Conservation (phyloP, 2,329 filamentous ascomycete species). For the Epichloe coenophiala region DNA sequence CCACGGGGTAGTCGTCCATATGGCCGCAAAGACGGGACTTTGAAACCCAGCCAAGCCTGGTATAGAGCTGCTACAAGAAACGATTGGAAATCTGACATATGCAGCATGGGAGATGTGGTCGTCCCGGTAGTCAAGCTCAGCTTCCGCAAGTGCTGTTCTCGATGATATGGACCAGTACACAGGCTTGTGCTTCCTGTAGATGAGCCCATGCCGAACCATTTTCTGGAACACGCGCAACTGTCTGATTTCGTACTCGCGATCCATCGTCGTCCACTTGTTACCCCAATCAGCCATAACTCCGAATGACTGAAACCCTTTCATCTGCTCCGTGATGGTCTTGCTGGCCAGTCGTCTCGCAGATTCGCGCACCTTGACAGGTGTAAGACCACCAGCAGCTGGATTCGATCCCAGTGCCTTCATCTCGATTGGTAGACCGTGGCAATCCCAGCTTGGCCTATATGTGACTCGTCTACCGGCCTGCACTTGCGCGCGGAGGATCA, state of each 20-base stretch:
- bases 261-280: constrained; percentile 66
- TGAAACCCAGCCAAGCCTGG: constrained; percentile 24
- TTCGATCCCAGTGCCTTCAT: constrained; percentile 69
- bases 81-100: constrained; percentile 68
- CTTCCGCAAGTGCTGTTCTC: constrained; percentile 66
- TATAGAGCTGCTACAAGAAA: constrained; percentile 21
- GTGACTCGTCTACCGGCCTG: constrained; percentile 56
- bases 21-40: constrained; percentile 57
- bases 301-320: constrained; percentile 58
- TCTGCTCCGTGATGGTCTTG: constrained; percentile 58
- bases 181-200: constrained; percentile 68
- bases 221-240: constrained; percentile 64
- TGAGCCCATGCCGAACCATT: constrained; percentile 59
- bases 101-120: constrained; percentile 58
- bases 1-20: constrained; percentile 99
- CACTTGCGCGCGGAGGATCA: constrained; percentile 71
- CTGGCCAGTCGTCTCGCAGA: constrained; percentile 53
- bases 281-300: constrained; percentile 76
- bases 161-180: constrained; percentile 81
- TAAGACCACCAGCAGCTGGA: constrained; percentile 25
- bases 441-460: constrained; percentile 94
- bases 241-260: constrained; percentile 56
- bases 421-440: constrained; percentile 93
- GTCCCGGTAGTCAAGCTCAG: constrained; percentile 73
- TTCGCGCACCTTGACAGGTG: constrained; percentile 45